Evolutionary conservation across 2,329 filamentous ascomycete genomes (phyloP).

Genomic region (Colletotrichum sp.): DNA sequence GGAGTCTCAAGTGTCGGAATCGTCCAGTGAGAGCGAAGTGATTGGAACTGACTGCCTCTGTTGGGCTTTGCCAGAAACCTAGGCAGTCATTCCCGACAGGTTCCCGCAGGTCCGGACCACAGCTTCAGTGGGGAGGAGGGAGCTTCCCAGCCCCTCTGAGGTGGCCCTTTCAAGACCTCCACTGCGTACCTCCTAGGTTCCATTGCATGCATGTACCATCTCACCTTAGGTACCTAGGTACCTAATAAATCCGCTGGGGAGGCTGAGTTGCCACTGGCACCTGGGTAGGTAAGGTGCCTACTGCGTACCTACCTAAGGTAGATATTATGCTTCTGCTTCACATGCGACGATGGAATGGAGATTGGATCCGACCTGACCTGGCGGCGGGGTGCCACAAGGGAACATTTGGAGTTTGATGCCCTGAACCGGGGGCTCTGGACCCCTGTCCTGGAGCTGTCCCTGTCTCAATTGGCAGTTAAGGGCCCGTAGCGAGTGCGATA

Average conservation of each 20-base stretch:
- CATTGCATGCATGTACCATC: background rate
- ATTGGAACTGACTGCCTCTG: background rate
- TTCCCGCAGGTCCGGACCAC: background rate
- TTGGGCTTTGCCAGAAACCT: background rate
- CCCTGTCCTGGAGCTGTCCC: constrained; percentile 1
- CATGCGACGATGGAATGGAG: background rate
- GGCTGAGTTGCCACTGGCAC: background rate
- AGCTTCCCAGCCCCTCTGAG: background rate
- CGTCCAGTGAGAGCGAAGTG: background rate
- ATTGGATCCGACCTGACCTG: background rate
- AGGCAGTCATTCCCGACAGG: background rate
- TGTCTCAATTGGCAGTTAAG: background rate
- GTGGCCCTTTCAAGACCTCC: background rate
- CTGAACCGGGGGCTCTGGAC: background rate
- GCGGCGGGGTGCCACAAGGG: background rate
- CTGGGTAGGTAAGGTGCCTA: background rate
- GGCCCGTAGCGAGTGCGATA: background rate
- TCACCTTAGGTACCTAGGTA: too few species aligned
- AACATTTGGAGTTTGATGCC: background rate
- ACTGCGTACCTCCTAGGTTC: background rate
- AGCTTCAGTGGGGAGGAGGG: background rate
- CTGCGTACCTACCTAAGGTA: too few species aligned
- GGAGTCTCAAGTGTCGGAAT: background rate
- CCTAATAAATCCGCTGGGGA: background rate
- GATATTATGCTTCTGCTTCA: too few species aligned